phyloP scores from a whole-genome alignment of 371 early-diverging fungal species.

The Furculomyces boomerangus region DNA sequence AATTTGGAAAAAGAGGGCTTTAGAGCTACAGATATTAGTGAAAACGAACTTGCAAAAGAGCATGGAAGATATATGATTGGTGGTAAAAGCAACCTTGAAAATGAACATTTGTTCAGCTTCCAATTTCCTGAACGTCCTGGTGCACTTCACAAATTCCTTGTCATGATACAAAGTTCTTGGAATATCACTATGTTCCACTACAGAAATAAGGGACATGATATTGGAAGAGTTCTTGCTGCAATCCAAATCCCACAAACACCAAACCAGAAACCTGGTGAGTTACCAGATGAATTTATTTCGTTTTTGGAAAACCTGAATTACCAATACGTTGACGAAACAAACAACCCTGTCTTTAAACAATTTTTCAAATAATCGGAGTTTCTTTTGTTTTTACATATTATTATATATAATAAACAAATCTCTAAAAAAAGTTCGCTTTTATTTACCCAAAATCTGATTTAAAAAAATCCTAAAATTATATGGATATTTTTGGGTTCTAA shows the following conservation, averaged over 20 bases:
- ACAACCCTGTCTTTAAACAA: constrained; percentile 65
- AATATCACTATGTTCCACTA: constrained; percentile 94
- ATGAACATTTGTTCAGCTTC: constrained; percentile 84
- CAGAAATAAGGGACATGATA: constrained; percentile 88
- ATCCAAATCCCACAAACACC: constrained; percentile 69
- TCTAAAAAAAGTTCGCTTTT: no score
- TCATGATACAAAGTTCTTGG: constrained; percentile 49
- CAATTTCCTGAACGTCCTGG: constrained; percentile 92
- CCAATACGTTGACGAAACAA: constrained; percentile 73
- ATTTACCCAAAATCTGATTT: no score
- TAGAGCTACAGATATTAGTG: constrained; percentile 56
- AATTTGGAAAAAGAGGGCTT: constrained; percentile 38
- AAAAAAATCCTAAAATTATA: no score
- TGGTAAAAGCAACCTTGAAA: constrained; percentile 35
- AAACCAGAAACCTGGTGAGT: constrained; percentile 9
- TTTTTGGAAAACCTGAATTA: constrained; percentile 61
- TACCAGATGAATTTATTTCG: constrained; percentile 30
- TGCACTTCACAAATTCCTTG: constrained; percentile 66
- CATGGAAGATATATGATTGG: constrained; percentile 87
- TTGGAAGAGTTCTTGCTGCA: constrained; percentile 80
- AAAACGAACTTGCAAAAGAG: constrained; percentile 86
- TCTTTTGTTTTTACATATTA: no score
- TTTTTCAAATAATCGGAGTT: no score
- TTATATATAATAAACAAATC: no score
- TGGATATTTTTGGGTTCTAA: no score